phyloP scores from a whole-genome alignment of 1,284 basidiomycete genomes.

The Ustilago curta region DNA sequence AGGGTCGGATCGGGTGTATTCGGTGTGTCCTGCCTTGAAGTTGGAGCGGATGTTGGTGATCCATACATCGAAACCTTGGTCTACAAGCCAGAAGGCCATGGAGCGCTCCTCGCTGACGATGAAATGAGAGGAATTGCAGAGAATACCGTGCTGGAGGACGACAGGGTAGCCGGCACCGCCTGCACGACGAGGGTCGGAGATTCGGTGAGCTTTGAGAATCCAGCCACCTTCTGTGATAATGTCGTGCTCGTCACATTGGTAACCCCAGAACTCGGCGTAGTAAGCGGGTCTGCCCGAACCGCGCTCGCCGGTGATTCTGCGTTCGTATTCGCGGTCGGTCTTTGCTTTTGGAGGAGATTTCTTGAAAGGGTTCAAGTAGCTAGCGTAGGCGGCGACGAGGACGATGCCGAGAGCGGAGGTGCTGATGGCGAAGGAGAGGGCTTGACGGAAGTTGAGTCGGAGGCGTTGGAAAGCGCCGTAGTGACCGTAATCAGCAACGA shows the following conservation, averaged over 20 bases:
- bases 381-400: constrained; percentile 52
- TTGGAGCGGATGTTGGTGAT: constrained; percentile 68
- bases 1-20: constrained; percentile 63
- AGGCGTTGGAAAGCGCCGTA: constrained; percentile 54
- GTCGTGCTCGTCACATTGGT: constrained; percentile 69
- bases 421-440: constrained; percentile 56
- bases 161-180: constrained; percentile 65
- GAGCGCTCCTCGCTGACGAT: constrained; percentile 66
- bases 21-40: constrained; percentile 65
- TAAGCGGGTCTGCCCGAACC: constrained; percentile 62
- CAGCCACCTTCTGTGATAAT: constrained; percentile 67
- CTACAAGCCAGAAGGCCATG: constrained; percentile 69
- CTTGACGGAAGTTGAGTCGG: constrained; percentile 60
- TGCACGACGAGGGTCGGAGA: constrained; percentile 66
- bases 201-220: constrained; percentile 68
- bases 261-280: constrained; percentile 69
- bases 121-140: constrained; percentile 67
- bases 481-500: constrained; percentile 63
- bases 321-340: constrained; percentile 66
- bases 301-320: constrained; percentile 67
- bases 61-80: constrained; percentile 69
- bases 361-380: constrained; percentile 66
- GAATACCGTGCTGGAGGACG: constrained; percentile 68
- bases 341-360: constrained; percentile 56
- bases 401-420: constrained; percentile 48